A percentile compares a stretch with the other conserved stretches of the same genome.
Evolutionary conservation across 495 filamentous ascomycete genomes (phyloP).

Genomic region (Chaetomium cochliodes): DNA sequence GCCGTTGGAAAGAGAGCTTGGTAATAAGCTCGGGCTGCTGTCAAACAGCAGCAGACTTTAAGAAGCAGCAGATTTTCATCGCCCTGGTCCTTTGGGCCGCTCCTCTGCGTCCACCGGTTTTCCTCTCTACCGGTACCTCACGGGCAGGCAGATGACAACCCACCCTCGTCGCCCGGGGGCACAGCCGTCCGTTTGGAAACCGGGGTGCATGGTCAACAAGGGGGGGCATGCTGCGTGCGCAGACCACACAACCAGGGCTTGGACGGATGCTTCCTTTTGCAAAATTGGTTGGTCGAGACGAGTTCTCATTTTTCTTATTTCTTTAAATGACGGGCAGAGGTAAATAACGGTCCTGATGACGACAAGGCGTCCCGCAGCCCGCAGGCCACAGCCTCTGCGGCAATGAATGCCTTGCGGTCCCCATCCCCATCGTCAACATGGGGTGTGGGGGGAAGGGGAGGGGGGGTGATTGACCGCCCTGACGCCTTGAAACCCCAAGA

Average conservation of each 20-base stretch:
- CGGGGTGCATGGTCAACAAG: conserved; percentile 29
- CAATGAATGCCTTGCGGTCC: neutral
- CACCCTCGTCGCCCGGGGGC: conserved; percentile 14
- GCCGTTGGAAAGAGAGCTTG: conserved; percentile 3
- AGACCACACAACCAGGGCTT: conserved; percentile 30
- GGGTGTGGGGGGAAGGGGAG: neutral
- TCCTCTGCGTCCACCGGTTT: conserved; percentile 1
- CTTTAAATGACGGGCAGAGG: conserved; percentile 14
- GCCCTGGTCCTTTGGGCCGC: neutral
- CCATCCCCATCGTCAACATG: neutral
- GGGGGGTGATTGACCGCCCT: neutral
- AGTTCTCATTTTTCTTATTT: neutral
- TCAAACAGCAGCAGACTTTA: neutral
- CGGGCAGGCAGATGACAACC: neutral
- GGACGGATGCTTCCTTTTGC: conserved; percentile 23
- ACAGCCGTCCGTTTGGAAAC: conserved; percentile 16
- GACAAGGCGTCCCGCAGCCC: neutral
- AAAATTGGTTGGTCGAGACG: conserved; percentile 30
- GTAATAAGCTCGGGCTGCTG: neutral
- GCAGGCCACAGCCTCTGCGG: too few relatives aligned
- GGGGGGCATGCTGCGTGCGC: conserved; percentile 29
- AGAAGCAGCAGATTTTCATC: conserved; percentile 1
- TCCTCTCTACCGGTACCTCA: conserved; percentile 22
- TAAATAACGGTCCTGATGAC: conserved; percentile 21
- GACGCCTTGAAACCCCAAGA: conserved; percentile 19